A percentile compares a stretch with the other conserved stretches of the same genome.
phyloP scores from a whole-genome alignment of 2,329 filamentous ascomycete species.

The Beauveria brongniartii region DNA sequence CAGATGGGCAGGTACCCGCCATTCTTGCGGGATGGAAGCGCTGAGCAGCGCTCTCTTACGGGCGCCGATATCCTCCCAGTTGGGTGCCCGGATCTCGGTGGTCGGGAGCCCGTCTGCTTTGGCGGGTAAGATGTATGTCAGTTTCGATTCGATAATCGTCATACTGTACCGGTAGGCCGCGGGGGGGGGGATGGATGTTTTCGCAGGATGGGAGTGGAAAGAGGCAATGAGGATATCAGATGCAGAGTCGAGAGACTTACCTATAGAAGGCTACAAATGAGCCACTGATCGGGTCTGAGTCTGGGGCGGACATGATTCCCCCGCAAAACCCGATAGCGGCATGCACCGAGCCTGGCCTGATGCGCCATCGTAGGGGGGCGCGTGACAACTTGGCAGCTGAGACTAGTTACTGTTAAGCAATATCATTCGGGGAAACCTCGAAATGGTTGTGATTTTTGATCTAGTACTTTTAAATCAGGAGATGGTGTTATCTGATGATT shows the following conservation, averaged over 20 bases:
- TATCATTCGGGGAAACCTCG: not conserved
- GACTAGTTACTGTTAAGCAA: not conserved
- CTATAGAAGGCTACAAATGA: not conserved
- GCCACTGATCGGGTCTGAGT: not conserved
- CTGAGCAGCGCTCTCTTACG: constrained; percentile 34
- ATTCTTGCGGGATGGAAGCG: constrained; percentile 48
- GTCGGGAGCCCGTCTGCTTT: not conserved
- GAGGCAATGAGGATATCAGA: not conserved
- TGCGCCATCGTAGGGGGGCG: not conserved
- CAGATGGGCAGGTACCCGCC: constrained; percentile 44
- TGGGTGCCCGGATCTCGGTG: not conserved
- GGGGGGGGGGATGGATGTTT: not conserved
- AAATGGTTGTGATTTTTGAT: no score
- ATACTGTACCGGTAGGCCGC: not conserved
- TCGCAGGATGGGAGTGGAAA: not conserved
- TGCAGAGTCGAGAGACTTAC: not conserved
- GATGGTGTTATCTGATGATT: no score
- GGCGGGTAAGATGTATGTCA: not conserved
- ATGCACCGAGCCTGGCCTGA: not conserved
- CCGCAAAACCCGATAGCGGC: constrained; percentile 6
- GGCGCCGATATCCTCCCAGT: constrained; percentile 35
- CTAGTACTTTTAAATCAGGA: no score
- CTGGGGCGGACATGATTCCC: not conserved
- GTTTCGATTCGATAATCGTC: not conserved
- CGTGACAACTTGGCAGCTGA: not conserved